These are phyloP conservation scores for Mycosarcoma mackinlayi DNA, from an alignment of 1,284 basidiomycete species.

Conservation along the genomic window DNA sequence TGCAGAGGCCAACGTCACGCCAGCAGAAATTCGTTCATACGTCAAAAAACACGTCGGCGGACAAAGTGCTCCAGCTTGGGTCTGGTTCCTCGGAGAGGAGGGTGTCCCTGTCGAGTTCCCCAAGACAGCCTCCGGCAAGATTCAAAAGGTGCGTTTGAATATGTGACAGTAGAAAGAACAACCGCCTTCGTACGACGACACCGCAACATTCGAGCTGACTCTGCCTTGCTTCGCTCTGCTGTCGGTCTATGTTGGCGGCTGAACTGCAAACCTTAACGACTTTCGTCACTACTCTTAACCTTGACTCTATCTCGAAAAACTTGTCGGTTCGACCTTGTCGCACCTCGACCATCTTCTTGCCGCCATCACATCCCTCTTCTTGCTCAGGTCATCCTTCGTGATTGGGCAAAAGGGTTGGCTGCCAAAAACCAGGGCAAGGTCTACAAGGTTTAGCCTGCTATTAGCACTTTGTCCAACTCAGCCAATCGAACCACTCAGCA, in stretches of 20 bases:
- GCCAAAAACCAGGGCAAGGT: constrained; percentile 43
- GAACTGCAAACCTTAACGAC: constrained; percentile 10
- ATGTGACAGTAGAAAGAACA: constrained; percentile 9
- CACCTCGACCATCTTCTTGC: not conserved
- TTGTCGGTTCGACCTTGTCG: not conserved
- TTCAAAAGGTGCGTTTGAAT: constrained; percentile 77
- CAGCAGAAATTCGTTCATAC: constrained; percentile 71
- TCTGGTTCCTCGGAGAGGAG: constrained; percentile 82
- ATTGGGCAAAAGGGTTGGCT: constrained; percentile 67
- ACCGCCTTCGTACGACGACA: not conserved
- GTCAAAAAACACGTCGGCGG: constrained; percentile 53
- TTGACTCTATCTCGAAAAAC: not conserved
- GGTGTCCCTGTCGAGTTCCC: constrained; percentile 76
- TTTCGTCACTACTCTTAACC: constrained; percentile 7
- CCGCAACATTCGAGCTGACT: constrained; percentile 10
- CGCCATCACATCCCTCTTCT: not conserved
- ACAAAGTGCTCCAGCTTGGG: constrained; percentile 76
- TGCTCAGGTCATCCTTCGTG: constrained; percentile 70
- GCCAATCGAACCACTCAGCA: not conserved
- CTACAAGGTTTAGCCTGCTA: constrained; percentile 17
- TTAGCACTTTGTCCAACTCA: not conserved
- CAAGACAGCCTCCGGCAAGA: constrained; percentile 87
- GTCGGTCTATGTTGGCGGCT: constrained; percentile 16
- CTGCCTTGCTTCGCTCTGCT: constrained; percentile 19
- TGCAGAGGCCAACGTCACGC: constrained; percentile 22